These are phyloP conservation scores for Zymoseptoria passerinii DNA, from an alignment of 2,329 filamentous ascomycete species.

Conservation along the genomic window DNA sequence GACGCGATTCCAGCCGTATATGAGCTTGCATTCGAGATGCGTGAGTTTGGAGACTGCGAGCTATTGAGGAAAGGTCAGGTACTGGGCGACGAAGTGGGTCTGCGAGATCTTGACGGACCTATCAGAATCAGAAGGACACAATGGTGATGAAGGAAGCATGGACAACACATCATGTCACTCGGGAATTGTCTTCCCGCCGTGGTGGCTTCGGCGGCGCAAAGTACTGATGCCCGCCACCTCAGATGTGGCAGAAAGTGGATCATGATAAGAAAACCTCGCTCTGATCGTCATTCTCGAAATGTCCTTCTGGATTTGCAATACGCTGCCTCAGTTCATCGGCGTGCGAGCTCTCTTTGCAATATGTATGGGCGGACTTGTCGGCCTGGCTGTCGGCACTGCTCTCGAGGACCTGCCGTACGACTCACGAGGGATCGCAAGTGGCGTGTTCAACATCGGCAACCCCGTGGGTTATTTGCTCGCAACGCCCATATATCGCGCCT, in stretches of 20 bases:
- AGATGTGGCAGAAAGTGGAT: constrained; percentile 29
- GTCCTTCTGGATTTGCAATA: constrained; percentile 31
- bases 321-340: constrained; percentile 29
- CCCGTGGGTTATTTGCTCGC: constrained; percentile 31
- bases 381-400: constrained; percentile 31
- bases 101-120: constrained; percentile 38
- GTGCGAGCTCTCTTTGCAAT: constrained; percentile 32
- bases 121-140: constrained; percentile 32
- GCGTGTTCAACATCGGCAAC: constrained; percentile 31
- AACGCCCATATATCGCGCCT: constrained; percentile 30
- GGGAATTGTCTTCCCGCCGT: neutral
- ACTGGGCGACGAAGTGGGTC: constrained; percentile 26
- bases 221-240: neutral
- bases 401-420: constrained; percentile 34
- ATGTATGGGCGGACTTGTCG: constrained; percentile 30
- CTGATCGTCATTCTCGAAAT: constrained; percentile 33
- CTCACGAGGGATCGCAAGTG: constrained; percentile 32
- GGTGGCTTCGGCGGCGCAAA: neutral
- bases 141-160: constrained; percentile 7
- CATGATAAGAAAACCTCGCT: constrained; percentile 30
- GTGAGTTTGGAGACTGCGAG: constrained; percentile 39
- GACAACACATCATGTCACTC: neutral
- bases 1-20: constrained; percentile 41
- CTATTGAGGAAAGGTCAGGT: constrained; percentile 41
- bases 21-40: constrained; percentile 37